These are phyloP conservation scores for Kodamaea ohmeri DNA, from an alignment of 1,139 yeast genomes.

Conservation along the genomic window DNA sequence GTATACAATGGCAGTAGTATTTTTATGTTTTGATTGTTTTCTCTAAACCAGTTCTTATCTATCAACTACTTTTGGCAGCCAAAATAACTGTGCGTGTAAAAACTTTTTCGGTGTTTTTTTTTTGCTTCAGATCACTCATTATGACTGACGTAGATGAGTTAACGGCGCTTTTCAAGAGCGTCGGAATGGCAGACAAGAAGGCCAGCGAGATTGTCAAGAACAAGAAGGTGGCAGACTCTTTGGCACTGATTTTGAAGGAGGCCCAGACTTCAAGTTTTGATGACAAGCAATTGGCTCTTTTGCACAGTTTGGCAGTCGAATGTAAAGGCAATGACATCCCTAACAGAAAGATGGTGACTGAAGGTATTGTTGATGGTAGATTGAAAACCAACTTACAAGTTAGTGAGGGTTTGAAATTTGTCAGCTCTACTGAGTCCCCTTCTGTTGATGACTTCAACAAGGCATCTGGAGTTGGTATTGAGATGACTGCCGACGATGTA, in stretches of 20 bases:
- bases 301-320: slow-evolving; percentile 75
- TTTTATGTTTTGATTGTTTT: too few species aligned
- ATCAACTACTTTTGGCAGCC: slow-evolving; percentile 3
- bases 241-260: slow-evolving; percentile 56
- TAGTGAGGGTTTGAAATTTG: slow-evolving; percentile 75
- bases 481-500: slow-evolving; percentile 64
- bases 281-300: slow-evolving; percentile 55
- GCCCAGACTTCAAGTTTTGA: slow-evolving; percentile 24
- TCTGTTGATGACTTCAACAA: slow-evolving; percentile 48
- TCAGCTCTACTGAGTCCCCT: slow-evolving; percentile 47
- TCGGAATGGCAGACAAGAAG: slow-evolving; percentile 73
- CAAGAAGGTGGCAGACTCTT: slow-evolving; percentile 73
- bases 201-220: slow-evolving; percentile 76
- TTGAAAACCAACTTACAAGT: slow-evolving; percentile 71
- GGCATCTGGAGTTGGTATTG: slow-evolving; percentile 81
- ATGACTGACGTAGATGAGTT: slow-evolving; percentile 27
- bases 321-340: slow-evolving; percentile 46
- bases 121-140: background rate
- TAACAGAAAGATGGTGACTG: slow-evolving; percentile 51
- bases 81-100: slow-evolving; percentile 4
- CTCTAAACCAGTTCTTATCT: too few species aligned
- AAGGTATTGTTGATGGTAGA: slow-evolving; percentile 62
- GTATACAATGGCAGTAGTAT: too few species aligned
- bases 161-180: slow-evolving; percentile 46
- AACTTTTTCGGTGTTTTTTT: slow-evolving; percentile 4